Evolutionary conservation across 2,329 filamentous ascomycete genomes (phyloP), one percentile per base, ranked within the genome.

Genomic region (Paracamarosporium sp.): DNA sequence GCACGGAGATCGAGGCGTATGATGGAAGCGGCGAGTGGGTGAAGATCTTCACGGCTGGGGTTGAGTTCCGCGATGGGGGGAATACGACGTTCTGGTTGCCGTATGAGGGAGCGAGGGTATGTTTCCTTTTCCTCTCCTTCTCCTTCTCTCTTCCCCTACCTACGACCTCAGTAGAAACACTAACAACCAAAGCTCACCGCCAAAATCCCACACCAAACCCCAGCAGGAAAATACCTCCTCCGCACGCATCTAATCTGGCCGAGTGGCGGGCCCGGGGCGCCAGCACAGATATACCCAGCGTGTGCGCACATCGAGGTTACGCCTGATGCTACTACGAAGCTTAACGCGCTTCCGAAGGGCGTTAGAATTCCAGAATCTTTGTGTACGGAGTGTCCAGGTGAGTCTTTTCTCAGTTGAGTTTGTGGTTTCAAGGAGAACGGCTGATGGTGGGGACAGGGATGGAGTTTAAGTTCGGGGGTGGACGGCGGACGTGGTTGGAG

Each of bases 211-310:
- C 25, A 46, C 12, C 56, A 64, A 47, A 64, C 61, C 12, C 61
- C 61, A 5, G 24, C 53, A 17, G 61, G 61, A 15, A 53, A 61
- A 43, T 64, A 64, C 30, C 59, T 64, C 5, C 46, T 64, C 53
- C 59, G 59, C 22, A 47, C 60, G 13, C 57, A 62, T 25, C 25
- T 58, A 15, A 36, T 58, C 20, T 63, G 57, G 60, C 40, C 55
- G 3, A 48, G 48, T 4, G 33, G 30, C 28, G 5, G 45, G 36
- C 27, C 30, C 4, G 31, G 5, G 4, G 25, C 25, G 3, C 31
- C 31, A 2, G 46, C 46, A 6, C 56, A 64, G 30, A 31, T 61
- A 36, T 64, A 64, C 50, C 61, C 58, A 2, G 40, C 38, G 22
- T 64, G 61, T 52, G 61, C 51, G 40, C 61, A 64, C n/a, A 48